These are phyloP conservation scores for Penicillium arizonense DNA, from an alignment of 495 filamentous ascomycete species.

Conservation along the genomic window DNA sequence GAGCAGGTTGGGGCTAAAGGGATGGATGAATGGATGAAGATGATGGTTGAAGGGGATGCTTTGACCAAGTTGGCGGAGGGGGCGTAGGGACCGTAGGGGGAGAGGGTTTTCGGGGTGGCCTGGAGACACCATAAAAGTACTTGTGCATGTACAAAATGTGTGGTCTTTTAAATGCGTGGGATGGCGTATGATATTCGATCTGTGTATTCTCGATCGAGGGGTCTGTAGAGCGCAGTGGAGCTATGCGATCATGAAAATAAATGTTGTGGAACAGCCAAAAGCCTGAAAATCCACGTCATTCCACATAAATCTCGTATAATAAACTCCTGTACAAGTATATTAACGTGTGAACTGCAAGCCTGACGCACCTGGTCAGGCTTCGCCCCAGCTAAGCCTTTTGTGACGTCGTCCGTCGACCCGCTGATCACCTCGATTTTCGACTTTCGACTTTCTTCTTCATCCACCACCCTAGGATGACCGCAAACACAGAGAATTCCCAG, in stretches of 20 bases:
- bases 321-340: background rate
- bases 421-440: slow-evolving; percentile 6
- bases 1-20: slow-evolving; percentile 69
- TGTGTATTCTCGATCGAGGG: too few relatives aligned
- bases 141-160: background rate
- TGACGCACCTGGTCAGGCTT: background rate
- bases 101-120: too few relatives aligned
- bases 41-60: slow-evolving; percentile 79
- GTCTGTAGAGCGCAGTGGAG: too few relatives aligned
- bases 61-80: slow-evolving; percentile 57
- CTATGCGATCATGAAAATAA: background rate
- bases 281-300: background rate
- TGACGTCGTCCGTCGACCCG: slow-evolving; percentile 10
- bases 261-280: background rate
- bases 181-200: too few relatives aligned
- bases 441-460: slow-evolving; percentile 1
- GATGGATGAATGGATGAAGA: slow-evolving; percentile 86
- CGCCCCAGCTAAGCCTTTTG: slow-evolving; percentile 1
- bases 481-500: slow-evolving; percentile 21
- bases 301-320: background rate
- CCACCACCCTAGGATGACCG: slow-evolving; percentile 27
- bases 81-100: background rate
- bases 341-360: background rate
- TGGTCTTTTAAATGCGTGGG: background rate
- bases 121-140: too few relatives aligned